Evolutionary conservation across 306 rosid species (phyloP).

Genomic region (Cucumis melo): DNA sequence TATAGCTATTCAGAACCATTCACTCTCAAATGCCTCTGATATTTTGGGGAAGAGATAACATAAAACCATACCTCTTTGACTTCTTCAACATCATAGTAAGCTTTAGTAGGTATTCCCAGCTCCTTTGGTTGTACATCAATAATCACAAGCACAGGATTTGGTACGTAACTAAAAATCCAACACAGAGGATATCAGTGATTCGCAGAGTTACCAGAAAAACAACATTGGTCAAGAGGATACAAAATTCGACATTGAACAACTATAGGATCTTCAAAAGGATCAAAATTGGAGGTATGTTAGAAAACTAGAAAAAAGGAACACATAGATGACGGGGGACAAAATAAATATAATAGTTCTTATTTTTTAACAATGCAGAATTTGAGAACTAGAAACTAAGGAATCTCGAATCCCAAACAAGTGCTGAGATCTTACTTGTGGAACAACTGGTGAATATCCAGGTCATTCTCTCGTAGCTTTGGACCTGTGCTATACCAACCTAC

Average conservation of each 20-base stretch:
- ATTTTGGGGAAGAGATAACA: not conserved
- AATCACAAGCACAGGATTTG: slow-evolving; percentile 81
- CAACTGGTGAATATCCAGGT: slow-evolving; percentile 65
- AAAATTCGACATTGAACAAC: not conserved
- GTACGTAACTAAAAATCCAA: slow-evolving; percentile 38
- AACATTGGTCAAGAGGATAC: not conserved
- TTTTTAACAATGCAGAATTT: not conserved
- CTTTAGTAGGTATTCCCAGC: slow-evolving; percentile 92
- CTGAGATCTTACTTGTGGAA: slow-evolving; percentile 49
- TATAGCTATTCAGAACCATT: not conserved
- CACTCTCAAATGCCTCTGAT: not conserved
- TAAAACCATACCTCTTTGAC: slow-evolving; percentile 52
- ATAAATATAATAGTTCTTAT: not conserved
- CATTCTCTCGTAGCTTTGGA: slow-evolving; percentile 82
- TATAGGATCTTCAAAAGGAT: not conserved
- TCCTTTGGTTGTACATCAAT: slow-evolving; percentile 89
- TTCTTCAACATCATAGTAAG: slow-evolving; percentile 82
- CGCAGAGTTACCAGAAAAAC: not conserved
- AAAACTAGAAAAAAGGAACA: not conserved
- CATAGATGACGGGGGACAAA: not conserved
- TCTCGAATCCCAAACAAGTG: not conserved
- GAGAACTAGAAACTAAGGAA: not conserved
- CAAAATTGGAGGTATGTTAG: not conserved
- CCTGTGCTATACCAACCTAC: slow-evolving; percentile 97
- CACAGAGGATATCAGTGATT: not conserved